Percentiles rank a stretch among this genome's conserved stretches.
phyloP scores from a whole-genome alignment of 345 rosid genomes.

The sweet orange (Citrus sinensis) region DNA sequence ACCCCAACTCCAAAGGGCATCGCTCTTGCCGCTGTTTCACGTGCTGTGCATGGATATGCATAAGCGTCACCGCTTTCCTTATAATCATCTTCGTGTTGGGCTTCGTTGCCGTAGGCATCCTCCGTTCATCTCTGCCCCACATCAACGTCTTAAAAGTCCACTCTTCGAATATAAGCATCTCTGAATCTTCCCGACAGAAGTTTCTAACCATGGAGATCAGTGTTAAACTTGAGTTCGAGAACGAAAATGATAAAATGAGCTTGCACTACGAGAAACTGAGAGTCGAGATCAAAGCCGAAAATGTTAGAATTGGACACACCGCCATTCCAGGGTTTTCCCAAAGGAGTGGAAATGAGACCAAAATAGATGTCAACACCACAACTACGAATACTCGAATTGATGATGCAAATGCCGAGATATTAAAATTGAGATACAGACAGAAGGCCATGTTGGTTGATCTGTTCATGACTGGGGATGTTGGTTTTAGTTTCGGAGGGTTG shows the following conservation, averaged over 20 bases:
- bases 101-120: slow-evolving; percentile 5
- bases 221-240: slow-evolving; percentile 24
- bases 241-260: slow-evolving; percentile 20
- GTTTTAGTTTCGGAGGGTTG: slow-evolving; percentile 29
- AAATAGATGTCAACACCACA: not conserved
- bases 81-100: slow-evolving; percentile 17
- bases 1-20: not conserved
- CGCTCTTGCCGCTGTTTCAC: not conserved
- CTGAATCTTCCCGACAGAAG: slow-evolving; percentile 8
- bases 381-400: slow-evolving; percentile 9
- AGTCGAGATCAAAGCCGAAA: slow-evolving; percentile 20
- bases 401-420: slow-evolving; percentile 23
- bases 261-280: slow-evolving; percentile 19
- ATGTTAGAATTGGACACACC: slow-evolving; percentile 20
- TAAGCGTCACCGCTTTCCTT: slow-evolving; percentile 13
- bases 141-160: slow-evolving; percentile 15
- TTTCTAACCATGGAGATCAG: slow-evolving; percentile 17
- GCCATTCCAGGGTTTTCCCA: slow-evolving; percentile 23
- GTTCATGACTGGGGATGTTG: slow-evolving; percentile 13
- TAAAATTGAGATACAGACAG: slow-evolving; percentile 13
- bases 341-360: slow-evolving; percentile 8
- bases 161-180: slow-evolving; percentile 16
- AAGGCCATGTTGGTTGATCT: not conserved
- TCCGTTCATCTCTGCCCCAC: slow-evolving; percentile 27
- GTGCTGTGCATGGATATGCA: slow-evolving; percentile 25